Percentiles rank a stretch among this genome's conserved stretches.
Evolutionary conservation across 2,329 filamentous ascomycete species (phyloP).

Genomic region (Penicillium sp.): DNA sequence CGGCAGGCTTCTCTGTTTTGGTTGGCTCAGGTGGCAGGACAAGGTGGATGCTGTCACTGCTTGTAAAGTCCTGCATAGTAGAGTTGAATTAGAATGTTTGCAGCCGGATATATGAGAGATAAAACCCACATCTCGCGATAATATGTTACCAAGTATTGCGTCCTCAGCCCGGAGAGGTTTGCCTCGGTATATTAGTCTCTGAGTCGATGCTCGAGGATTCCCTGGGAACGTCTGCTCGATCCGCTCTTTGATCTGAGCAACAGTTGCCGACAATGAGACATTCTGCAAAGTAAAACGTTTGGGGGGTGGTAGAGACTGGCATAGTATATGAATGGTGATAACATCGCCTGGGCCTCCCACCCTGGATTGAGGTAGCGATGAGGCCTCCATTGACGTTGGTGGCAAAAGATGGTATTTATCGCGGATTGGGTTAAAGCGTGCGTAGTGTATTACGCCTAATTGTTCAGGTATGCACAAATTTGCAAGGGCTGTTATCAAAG

Average conservation of each 20-base stretch:
- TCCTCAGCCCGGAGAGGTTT: slow-evolving; percentile 53
- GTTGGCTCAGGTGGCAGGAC: slow-evolving; percentile 5
- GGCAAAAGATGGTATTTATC: background rate
- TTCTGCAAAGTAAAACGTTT: slow-evolving; percentile 40
- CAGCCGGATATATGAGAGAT: background rate
- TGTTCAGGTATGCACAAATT: background rate
- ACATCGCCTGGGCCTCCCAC: slow-evolving; percentile 4
- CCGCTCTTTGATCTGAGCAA: slow-evolving; percentile 55
- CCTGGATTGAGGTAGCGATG: slow-evolving; percentile 4
- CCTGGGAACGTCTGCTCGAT: slow-evolving; percentile 54
- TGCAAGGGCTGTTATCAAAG: background rate
- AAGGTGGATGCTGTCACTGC: slow-evolving; percentile 5
- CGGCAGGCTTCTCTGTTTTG: background rate
- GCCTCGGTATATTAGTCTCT: slow-evolving; percentile 62
- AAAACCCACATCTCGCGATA: slow-evolving; percentile 54
- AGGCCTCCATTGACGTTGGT: background rate
- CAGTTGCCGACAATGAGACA: slow-evolving; percentile 44
- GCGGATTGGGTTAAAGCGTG: background rate
- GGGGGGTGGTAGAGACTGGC: slow-evolving; percentile 41
- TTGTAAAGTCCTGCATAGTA: background rate
- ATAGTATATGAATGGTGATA: slow-evolving; percentile 43
- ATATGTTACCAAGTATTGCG: slow-evolving; percentile 51
- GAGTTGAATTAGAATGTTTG: background rate
- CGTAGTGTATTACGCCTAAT: too few relatives aligned
- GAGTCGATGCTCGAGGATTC: slow-evolving; percentile 47